phyloP scores from a whole-genome alignment of 2,329 filamentous ascomycete genomes.

The Basipetospora chlamydospora region DNA sequence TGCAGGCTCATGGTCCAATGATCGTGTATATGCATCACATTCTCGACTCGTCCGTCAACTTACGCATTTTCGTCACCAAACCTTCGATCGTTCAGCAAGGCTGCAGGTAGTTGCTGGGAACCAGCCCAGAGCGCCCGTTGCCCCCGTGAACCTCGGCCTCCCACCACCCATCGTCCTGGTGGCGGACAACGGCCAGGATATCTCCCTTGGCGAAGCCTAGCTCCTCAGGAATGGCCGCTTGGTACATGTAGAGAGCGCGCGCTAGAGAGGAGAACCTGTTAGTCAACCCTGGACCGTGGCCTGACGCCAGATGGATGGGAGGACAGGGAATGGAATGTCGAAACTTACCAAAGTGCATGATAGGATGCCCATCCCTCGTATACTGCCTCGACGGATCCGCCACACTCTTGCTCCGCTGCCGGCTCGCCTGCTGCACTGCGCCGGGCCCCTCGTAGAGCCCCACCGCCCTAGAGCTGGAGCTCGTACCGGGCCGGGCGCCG shows the following conservation, averaged over 20 bases:
- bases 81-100: conserved; percentile 21
- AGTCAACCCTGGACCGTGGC: conserved; percentile 4
- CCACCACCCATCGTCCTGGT: conserved; percentile 99
- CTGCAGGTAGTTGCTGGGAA: conserved; percentile 55
- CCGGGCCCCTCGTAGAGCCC: conserved; percentile 40
- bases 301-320: neutral
- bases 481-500: conserved; percentile 33
- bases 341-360: conserved; percentile 83
- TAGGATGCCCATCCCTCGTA: conserved; percentile 72
- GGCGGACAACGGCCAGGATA: conserved; percentile 69
- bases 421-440: conserved; percentile 18
- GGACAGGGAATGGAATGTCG: neutral
- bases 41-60: no score
- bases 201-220: conserved; percentile 87
- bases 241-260: conserved; percentile 85
- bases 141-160: conserved; percentile 80
- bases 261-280: conserved; percentile 34
- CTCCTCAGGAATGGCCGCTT: conserved; percentile 89
- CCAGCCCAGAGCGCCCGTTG: conserved; percentile 43
- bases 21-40: no score
- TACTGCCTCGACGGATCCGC: conserved; percentile 71
- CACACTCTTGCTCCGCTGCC: conserved; percentile 66
- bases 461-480: conserved; percentile 32
- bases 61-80: neutral
- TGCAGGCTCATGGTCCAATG: no score